These are phyloP conservation scores for Tinospora cordifolia DNA, from an alignment of 164 flowering plant species.

Conservation along the genomic window DNA sequence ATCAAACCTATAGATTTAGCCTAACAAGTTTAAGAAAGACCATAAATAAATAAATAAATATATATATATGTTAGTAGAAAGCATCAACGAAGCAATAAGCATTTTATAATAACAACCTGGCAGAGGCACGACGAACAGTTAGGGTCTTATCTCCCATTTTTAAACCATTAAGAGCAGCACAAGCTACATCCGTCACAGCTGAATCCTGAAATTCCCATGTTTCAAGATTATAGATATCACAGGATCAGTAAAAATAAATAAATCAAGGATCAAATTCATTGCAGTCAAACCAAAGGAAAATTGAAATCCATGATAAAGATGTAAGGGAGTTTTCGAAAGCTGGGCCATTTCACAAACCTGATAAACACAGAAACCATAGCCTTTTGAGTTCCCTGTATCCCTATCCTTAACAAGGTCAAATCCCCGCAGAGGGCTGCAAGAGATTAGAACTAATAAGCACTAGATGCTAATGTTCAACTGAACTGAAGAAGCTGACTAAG, in stretches of 20 bases:
- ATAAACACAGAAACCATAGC: slow-evolving; percentile 82
- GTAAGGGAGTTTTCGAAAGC: not conserved
- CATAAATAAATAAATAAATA: too few species aligned
- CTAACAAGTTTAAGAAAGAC: too few species aligned
- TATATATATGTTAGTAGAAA: too few species aligned
- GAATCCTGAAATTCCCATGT: slow-evolving; percentile 45
- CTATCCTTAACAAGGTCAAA: slow-evolving; percentile 84
- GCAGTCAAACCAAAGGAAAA: too few species aligned
- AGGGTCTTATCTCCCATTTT: slow-evolving; percentile 87
- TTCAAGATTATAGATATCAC: slow-evolving; percentile 12
- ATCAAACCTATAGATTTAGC: too few species aligned
- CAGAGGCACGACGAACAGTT: slow-evolving; percentile 76
- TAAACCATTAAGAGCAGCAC: slow-evolving; percentile 76
- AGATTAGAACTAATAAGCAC: slow-evolving; percentile 9
- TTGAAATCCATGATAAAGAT: not conserved
- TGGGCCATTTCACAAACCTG: slow-evolving; percentile 33
- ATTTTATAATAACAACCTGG: slow-evolving; percentile 35
- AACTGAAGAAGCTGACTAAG: not conserved
- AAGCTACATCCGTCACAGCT: slow-evolving; percentile 73
- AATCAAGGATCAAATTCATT: too few species aligned
- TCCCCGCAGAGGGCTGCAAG: slow-evolving; percentile 59
- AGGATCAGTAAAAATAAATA: not conserved
- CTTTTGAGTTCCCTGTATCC: slow-evolving; percentile 87
- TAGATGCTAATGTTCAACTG: not conserved
- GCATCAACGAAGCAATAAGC: not conserved